Percentiles rank a stretch among this genome's conserved stretches.
Evolutionary conservation across 192 early-diverging fungal species (phyloP).

Genomic region (Pilaira anomala): DNA sequence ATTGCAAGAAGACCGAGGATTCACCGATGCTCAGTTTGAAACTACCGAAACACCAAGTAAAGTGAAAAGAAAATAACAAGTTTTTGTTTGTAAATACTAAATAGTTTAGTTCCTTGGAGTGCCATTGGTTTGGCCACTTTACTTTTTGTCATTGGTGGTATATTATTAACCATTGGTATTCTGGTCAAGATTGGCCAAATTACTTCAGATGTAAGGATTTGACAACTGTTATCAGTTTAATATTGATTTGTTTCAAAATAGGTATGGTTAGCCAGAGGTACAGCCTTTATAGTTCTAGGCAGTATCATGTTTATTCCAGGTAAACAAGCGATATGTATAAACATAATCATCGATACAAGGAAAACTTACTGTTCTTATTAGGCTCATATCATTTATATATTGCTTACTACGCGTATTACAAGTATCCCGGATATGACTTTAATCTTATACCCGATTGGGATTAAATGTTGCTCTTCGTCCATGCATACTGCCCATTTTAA

Average conservation of each 20-base stretch:
- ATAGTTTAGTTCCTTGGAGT: slow-evolving; percentile 52
- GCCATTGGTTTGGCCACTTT: slow-evolving; percentile 45
- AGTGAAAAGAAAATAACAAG: not conserved
- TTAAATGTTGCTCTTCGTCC: not conserved
- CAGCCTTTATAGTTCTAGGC: slow-evolving; percentile 52
- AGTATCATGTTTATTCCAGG: slow-evolving; percentile 59
- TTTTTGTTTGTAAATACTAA: not conserved
- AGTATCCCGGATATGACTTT: slow-evolving; percentile 55
- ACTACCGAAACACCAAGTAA: slow-evolving; percentile 28
- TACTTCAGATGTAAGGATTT: slow-evolving; percentile 38
- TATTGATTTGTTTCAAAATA: slow-evolving; percentile 3
- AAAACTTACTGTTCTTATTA: too few relatives aligned
- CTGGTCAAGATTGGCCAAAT: slow-evolving; percentile 50
- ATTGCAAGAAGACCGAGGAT: slow-evolving; percentile 32
- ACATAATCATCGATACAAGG: too few relatives aligned
- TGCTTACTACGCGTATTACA: slow-evolving; percentile 58
- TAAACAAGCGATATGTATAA: slow-evolving; percentile 9
- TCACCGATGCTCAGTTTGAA: slow-evolving; percentile 28
- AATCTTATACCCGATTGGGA: slow-evolving; percentile 10
- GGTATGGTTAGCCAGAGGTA: slow-evolving; percentile 53
- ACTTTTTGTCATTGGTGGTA: slow-evolving; percentile 44
- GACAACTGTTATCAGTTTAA: not conserved
- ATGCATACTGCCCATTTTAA: too few relatives aligned
- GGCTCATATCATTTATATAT: slow-evolving; percentile 51
- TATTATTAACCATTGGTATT: slow-evolving; percentile 46